Conservation (phyloP, 345 rosid genomes). For the Iberis pinnata region DNA sequence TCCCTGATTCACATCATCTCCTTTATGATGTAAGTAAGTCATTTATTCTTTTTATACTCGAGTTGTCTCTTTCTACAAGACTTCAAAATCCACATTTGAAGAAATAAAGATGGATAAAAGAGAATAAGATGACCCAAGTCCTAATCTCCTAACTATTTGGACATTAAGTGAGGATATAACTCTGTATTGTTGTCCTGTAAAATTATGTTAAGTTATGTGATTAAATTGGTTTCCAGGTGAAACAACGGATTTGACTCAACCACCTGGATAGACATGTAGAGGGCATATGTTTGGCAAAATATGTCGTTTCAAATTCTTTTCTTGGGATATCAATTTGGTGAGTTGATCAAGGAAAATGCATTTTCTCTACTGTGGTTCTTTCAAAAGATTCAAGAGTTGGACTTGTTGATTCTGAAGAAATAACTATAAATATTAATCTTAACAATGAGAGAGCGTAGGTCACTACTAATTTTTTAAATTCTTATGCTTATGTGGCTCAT, state of each 20-base stretch:
- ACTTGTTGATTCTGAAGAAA: slow-evolving; percentile 64
- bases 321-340: slow-evolving; percentile 97
- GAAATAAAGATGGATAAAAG: slow-evolving; percentile 70
- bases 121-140: slow-evolving; percentile 87
- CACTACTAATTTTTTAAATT: neutral
- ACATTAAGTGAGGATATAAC: slow-evolving; percentile 59
- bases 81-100: slow-evolving; percentile 3
- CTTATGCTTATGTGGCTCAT: slow-evolving; percentile 4
- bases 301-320: no score
- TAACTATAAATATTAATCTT: slow-evolving; percentile 91
- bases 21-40: slow-evolving; percentile 51
- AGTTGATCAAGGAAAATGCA: slow-evolving; percentile 99
- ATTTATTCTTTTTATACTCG: neutral
- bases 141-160: slow-evolving; percentile 93
- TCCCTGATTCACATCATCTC: slow-evolving; percentile 87
- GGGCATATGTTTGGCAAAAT: slow-evolving; percentile 42
- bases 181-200: neutral
- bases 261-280: slow-evolving; percentile 46
- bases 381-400: slow-evolving; percentile 82
- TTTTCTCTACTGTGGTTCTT: slow-evolving; percentile 91
- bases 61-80: slow-evolving; percentile 5
- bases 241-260: slow-evolving; percentile 64
- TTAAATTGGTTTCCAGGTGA: slow-evolving; percentile 49
- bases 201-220: neutral
- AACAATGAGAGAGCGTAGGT: slow-evolving; percentile 90